phyloP scores from a whole-genome alignment of 768 basidiomycete genomes.

The Lactifluus pinguis region DNA sequence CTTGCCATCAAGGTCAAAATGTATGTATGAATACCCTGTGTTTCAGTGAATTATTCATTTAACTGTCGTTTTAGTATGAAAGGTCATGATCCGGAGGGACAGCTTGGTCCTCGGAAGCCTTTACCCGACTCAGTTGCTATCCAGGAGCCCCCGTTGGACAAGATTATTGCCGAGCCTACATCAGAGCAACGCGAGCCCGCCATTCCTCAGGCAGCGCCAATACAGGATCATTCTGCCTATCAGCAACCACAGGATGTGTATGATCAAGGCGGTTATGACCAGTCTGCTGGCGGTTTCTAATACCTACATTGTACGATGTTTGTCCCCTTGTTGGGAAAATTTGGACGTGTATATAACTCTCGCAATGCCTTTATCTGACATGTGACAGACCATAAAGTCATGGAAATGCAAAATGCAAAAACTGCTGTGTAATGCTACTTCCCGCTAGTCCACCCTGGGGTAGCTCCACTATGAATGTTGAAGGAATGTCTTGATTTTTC shows the following conservation, averaged over 20 bases:
- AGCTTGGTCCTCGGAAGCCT: slow-evolving; percentile 81
- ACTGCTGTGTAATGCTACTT: slow-evolving; percentile 32
- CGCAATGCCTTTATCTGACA: not conserved
- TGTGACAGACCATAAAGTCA: not conserved
- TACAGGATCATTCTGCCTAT: slow-evolving; percentile 37
- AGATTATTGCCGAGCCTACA: slow-evolving; percentile 78
- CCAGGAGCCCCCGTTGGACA: slow-evolving; percentile 83
- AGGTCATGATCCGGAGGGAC: slow-evolving; percentile 88
- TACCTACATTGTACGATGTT: slow-evolving; percentile 17
- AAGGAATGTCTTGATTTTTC: slow-evolving; percentile 15
- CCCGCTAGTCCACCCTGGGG: slow-evolving; percentile 39
- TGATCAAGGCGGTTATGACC: slow-evolving; percentile 21
- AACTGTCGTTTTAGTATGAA: slow-evolving; percentile 67
- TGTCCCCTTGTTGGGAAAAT: not conserved
- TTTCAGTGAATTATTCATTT: slow-evolving; percentile 5
- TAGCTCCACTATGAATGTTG: slow-evolving; percentile 32
- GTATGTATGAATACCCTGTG: slow-evolving; percentile 35
- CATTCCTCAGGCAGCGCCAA: slow-evolving; percentile 39
- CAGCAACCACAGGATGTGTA: slow-evolving; percentile 31
- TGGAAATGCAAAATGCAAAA: not conserved
- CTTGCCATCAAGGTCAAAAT: slow-evolving; percentile 99
- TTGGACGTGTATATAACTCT: not conserved
- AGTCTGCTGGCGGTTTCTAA: slow-evolving; percentile 43
- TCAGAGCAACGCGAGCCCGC: slow-evolving; percentile 78
- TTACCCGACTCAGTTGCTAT: slow-evolving; percentile 93